phyloP scores from a whole-genome alignment of 2,329 filamentous ascomycete genomes.

The Tolypocladium inflatum region DNA sequence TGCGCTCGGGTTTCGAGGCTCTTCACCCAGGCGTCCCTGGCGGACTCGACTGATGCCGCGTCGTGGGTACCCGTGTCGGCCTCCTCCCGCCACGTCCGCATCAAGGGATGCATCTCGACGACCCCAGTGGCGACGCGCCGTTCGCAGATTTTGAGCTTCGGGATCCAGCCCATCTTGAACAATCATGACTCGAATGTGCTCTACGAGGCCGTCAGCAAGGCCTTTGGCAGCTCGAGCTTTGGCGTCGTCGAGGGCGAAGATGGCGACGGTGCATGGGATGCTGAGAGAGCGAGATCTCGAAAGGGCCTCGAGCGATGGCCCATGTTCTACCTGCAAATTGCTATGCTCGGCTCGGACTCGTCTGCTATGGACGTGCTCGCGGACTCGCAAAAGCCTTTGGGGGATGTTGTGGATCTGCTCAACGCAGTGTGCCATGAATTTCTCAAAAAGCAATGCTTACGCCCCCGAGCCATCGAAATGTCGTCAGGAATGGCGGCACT shows the following conservation, averaged over 20 bases:
- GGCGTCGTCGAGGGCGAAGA: conserved; percentile 44
- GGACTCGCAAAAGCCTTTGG: conserved; percentile 38
- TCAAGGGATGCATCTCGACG: conserved; percentile 65
- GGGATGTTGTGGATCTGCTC: conserved; percentile 48
- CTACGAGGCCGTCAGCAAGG: conserved; percentile 67
- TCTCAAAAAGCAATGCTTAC: conserved; percentile 61
- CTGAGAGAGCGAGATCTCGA: conserved; percentile 34
- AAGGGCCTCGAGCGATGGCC: conserved; percentile 76
- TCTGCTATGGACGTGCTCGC: conserved; percentile 31
- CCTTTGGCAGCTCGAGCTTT: conserved; percentile 72
- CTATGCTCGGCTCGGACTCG: conserved; percentile 21
- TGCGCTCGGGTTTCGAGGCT: conserved; percentile 32
- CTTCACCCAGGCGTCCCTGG: conserved; percentile 56
- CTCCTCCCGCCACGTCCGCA: conserved; percentile 46
- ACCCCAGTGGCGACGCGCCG: conserved; percentile 61
- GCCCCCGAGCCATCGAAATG: conserved; percentile 28
- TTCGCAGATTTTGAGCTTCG: conserved; percentile 74
- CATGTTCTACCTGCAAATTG: conserved; percentile 75
- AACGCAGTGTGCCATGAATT: conserved; percentile 64
- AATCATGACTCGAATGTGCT: conserved; percentile 52
- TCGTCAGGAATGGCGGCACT: conserved; percentile 12
- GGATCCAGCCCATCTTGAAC: conserved; percentile 54
- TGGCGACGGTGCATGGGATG: conserved; percentile 22
- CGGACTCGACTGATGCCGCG: conserved; percentile 37
- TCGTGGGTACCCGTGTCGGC: conserved; percentile 67